phyloP scores from a whole-genome alignment of 148 eudicot species.

The Cornus controversa region DNA sequence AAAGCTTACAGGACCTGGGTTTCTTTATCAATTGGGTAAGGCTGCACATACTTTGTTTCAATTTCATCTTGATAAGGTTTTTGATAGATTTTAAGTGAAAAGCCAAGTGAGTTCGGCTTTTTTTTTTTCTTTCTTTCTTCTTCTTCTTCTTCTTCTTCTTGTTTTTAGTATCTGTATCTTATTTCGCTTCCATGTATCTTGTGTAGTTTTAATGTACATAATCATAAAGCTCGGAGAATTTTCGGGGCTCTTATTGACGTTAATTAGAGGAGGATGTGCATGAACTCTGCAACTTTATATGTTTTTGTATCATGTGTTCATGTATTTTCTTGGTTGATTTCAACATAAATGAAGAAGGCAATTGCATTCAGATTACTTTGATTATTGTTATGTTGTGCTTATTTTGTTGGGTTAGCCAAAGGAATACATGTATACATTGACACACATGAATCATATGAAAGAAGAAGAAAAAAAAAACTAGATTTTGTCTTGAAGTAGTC shows the following conservation, averaged over 20 bases:
- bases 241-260: conserved; percentile 4
- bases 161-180: too few relatives aligned
- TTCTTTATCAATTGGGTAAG: background rate
- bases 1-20: background rate
- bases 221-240: background rate
- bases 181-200: too few relatives aligned
- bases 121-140: background rate
- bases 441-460: too few relatives aligned
- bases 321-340: background rate
- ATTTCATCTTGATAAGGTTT: background rate
- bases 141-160: too few relatives aligned
- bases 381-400: background rate
- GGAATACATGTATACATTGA: too few relatives aligned
- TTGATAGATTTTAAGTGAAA: conserved; percentile 1
- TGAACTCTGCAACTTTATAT: background rate
- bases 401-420: background rate
- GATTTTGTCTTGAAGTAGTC: background rate
- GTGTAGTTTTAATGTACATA: conserved; percentile 3
- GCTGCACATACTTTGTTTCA: background rate
- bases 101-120: background rate
- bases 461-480: background rate
- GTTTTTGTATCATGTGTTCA: background rate
- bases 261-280: background rate
- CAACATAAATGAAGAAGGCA: background rate
- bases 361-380: background rate